phyloP scores from a whole-genome alignment of 257 asterid genomes.

The Forsythia suspensa region DNA sequence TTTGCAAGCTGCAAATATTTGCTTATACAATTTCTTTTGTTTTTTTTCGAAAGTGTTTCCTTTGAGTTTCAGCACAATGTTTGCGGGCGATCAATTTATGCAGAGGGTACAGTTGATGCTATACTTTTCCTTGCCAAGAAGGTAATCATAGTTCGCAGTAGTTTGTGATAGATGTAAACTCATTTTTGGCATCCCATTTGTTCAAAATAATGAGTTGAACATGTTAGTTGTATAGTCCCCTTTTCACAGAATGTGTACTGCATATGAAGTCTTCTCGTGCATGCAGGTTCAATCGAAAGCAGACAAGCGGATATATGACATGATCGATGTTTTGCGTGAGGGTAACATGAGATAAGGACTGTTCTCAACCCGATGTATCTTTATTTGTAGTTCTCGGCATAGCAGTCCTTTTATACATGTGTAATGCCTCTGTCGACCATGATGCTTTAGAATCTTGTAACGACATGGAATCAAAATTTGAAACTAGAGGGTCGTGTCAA shows the following conservation, averaged over 20 bases:
- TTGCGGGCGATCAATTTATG: slow-evolving; percentile 97
- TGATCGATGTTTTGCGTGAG: slow-evolving; percentile 92
- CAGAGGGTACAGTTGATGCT: slow-evolving; percentile 97
- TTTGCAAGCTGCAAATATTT: slow-evolving; percentile 12
- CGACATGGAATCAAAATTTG: background rate
- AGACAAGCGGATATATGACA: slow-evolving; percentile 72
- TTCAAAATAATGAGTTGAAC: background rate
- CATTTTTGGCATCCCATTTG: background rate
- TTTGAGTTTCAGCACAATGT: slow-evolving; percentile 96
- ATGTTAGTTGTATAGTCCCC: background rate
- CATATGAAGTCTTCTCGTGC: slow-evolving; percentile 10
- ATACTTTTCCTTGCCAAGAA: slow-evolving; percentile 83
- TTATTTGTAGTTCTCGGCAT: background rate
- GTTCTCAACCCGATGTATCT: background rate
- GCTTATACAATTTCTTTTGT: slow-evolving; percentile 10
- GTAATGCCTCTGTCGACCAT: background rate
- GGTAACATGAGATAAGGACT: slow-evolving; percentile 76
- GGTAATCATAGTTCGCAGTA: slow-evolving; percentile 36
- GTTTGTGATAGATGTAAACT: background rate
- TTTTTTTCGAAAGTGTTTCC: slow-evolving; percentile 55
- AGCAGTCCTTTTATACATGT: background rate
- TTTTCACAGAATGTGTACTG: background rate
- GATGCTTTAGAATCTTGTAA: too few relatives aligned
- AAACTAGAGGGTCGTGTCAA: slow-evolving; percentile 2
- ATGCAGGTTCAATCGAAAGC: slow-evolving; percentile 66